These are phyloP conservation scores for Magnolia changhungtana DNA, from an alignment of 164 flowering plant species.

Conservation along the genomic window DNA sequence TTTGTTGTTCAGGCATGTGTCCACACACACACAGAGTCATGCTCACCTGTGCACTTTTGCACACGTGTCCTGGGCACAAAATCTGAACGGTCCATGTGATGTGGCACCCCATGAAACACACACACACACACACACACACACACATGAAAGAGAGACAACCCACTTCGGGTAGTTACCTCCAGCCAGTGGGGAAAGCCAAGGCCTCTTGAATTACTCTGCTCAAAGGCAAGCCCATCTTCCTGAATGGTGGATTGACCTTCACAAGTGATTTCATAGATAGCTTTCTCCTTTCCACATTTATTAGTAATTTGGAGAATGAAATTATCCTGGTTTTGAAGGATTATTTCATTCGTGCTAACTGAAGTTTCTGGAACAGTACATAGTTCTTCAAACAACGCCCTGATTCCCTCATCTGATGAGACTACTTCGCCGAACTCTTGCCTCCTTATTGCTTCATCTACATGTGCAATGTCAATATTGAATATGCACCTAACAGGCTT, in stretches of 20 bases:
- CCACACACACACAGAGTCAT: too few relatives aligned
- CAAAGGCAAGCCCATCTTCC: conserved; percentile 52
- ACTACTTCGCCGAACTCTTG: conserved; percentile 66
- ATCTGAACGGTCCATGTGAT: too few relatives aligned
- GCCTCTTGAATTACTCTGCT: conserved; percentile 51
- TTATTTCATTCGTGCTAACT: conserved; percentile 58
- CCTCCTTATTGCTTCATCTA: conserved; percentile 80
- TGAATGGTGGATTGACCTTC: conserved; percentile 52
- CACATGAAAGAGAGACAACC: not conserved
- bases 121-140: too few relatives aligned
- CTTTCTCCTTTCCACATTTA: conserved; percentile 46
- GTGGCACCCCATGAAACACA: too few relatives aligned
- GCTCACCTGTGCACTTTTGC: too few relatives aligned
- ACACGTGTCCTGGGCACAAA: too few relatives aligned
- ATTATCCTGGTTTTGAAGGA: conserved; percentile 73
- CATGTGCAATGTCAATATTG: conserved; percentile 56
- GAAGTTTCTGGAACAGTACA: conserved; percentile 59
- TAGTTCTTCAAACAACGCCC: conserved; percentile 42
- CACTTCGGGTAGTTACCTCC: conserved; percentile 54
- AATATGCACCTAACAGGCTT: conserved; percentile 92
- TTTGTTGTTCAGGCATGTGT: too few relatives aligned
- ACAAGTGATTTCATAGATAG: conserved; percentile 58
- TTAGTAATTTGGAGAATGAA: conserved; percentile 60
- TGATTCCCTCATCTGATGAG: conserved; percentile 50
- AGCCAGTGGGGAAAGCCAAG: conserved; percentile 97